Evolutionary conservation across 495 filamentous ascomycete species (phyloP).

Genomic region (Talaromyces proteolyticus): DNA sequence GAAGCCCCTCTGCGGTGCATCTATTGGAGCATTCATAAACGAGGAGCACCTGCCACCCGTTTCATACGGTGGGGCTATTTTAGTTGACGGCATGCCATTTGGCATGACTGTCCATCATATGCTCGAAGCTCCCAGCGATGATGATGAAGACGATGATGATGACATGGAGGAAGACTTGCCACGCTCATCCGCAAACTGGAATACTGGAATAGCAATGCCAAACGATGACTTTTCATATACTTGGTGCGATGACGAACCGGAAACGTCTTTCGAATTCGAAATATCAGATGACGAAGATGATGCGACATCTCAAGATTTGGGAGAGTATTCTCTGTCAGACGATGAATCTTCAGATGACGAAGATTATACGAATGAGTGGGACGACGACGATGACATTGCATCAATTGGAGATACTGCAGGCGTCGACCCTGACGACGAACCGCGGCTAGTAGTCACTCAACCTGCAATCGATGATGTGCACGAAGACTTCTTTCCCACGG

Average conservation of each 20-base stretch:
- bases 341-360: conserved; percentile 44
- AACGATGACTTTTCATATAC: conserved; percentile 21
- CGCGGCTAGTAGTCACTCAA: conserved; percentile 70
- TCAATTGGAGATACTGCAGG: conserved; percentile 84
- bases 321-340: conserved; percentile 36
- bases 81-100: conserved; percentile 76
- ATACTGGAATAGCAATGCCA: conserved; percentile 15
- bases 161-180: conserved; percentile 24
- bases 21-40: conserved; percentile 84
- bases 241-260: conserved; percentile 28
- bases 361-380: conserved; percentile 25
- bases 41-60: conserved; percentile 82
- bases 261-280: conserved; percentile 36
- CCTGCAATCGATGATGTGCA: conserved; percentile 82
- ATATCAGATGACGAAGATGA: conserved; percentile 44
- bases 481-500: conserved; percentile 65
- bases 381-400: conserved; percentile 53
- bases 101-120: conserved; percentile 97
- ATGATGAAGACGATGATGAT: conserved; percentile 43
- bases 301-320: conserved; percentile 22
- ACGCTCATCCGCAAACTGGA: conserved; percentile 29
- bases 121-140: conserved; percentile 74
- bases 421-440: conserved; percentile 66
- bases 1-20: conserved; percentile 76
- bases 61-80: conserved; percentile 79